Evolutionary conservation across 768 basidiomycete species (phyloP).

Genomic region (Psilocybe cubensis): DNA sequence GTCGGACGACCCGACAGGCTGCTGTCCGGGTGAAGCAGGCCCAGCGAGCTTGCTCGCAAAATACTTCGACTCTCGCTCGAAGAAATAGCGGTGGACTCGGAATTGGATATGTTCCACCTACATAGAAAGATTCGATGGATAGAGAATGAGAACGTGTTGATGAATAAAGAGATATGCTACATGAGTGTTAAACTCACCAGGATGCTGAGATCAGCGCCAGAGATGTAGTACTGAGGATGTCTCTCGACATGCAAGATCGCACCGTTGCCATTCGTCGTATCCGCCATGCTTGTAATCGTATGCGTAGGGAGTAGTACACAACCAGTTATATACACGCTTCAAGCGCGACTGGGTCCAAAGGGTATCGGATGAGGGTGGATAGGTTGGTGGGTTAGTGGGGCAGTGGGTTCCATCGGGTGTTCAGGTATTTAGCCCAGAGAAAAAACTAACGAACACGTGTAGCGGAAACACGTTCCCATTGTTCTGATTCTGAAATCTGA

Average conservation of each 20-base stretch:
- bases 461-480: constrained; percentile 22
- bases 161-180: not conserved
- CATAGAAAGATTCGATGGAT: not conserved
- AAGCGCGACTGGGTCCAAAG: not conserved
- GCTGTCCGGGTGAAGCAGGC: constrained; percentile 33
- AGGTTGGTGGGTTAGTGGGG: not conserved
- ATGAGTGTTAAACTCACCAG: constrained; percentile 54
- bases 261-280: constrained; percentile 19
- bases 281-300: constrained; percentile 1
- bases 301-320: not conserved
- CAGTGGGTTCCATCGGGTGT: too few species aligned
- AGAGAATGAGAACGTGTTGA: not conserved
- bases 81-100: constrained; percentile 63
- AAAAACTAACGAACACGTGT: constrained; percentile 16
- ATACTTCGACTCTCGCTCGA: constrained; percentile 58
- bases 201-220: constrained; percentile 56
- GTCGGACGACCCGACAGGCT: constrained; percentile 40
- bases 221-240: constrained; percentile 51
- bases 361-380: not conserved
- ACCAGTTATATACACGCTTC: not conserved
- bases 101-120: constrained; percentile 63
- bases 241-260: constrained; percentile 22
- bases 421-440: constrained; percentile 12
- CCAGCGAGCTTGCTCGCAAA: constrained; percentile 42
- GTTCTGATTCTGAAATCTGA: constrained; percentile 13